Conservation (phyloP, 768 basidiomycete genomes). For the Boletus rubroflammeus region DNA sequence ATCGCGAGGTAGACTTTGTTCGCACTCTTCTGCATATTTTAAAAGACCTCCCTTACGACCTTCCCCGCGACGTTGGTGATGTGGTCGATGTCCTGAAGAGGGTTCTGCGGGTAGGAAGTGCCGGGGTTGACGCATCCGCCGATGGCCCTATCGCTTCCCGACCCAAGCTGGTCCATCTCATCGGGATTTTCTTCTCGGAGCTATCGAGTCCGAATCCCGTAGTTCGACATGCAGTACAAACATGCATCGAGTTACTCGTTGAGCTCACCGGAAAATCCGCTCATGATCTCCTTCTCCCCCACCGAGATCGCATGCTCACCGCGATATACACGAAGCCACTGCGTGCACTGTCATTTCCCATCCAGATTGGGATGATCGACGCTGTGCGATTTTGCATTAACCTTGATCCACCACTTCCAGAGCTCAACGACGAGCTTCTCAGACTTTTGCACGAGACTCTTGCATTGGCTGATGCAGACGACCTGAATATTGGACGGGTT, state of each 20-base stretch:
- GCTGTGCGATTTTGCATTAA: constrained; percentile 92
- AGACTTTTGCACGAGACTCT: constrained; percentile 91
- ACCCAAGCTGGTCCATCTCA: constrained; percentile 61
- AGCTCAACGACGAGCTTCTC: constrained; percentile 88
- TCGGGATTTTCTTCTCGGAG: constrained; percentile 85
- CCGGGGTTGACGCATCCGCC: constrained; percentile 42
- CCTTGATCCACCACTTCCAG: constrained; percentile 83
- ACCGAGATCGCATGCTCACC: constrained; percentile 83
- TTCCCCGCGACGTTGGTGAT: constrained; percentile 76
- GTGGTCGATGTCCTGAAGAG: constrained; percentile 72
- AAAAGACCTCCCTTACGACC: constrained; percentile 90
- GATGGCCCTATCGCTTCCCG: constrained; percentile 43
- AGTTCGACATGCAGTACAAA: constrained; percentile 81
- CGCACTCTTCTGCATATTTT: constrained; percentile 87
- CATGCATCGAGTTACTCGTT: constrained; percentile 74
- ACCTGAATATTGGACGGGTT: constrained; percentile 73
- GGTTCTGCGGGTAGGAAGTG: constrained; percentile 60
- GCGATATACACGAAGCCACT: constrained; percentile 96
- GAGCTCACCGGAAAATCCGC: constrained; percentile 67
- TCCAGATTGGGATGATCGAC: constrained; percentile 98
- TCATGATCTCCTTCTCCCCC: constrained; percentile 75
- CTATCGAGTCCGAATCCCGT: constrained; percentile 81
- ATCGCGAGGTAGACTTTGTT: constrained; percentile 86
- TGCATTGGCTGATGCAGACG: constrained; percentile 94
- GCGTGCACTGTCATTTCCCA: constrained; percentile 87